phyloP scores from a whole-genome alignment of 1,284 basidiomycete species.

The Flammula alnicola region DNA sequence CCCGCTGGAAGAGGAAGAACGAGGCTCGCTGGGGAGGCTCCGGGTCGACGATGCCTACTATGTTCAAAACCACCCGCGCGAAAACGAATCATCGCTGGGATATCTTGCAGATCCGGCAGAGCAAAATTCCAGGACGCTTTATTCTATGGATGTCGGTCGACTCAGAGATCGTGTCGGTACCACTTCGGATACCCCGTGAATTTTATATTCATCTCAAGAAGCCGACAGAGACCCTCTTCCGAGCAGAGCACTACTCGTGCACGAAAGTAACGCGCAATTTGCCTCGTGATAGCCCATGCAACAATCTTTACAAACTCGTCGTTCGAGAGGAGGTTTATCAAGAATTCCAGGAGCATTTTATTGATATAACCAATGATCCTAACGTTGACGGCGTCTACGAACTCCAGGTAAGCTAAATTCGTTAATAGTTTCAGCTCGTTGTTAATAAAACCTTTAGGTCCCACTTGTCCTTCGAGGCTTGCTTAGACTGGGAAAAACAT shows the following conservation, averaged over 20 bases:
- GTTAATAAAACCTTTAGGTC: conserved; percentile 54
- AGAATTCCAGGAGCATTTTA: conserved; percentile 89
- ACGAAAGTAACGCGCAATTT: conserved; percentile 81
- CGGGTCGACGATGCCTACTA: conserved; percentile 61
- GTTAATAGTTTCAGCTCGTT: conserved; percentile 1
- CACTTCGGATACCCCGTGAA: conserved; percentile 86
- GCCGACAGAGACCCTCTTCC: conserved; percentile 68
- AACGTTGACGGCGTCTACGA: conserved; percentile 97
- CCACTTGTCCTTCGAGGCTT: conserved; percentile 87
- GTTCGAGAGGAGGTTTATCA: conserved; percentile 87
- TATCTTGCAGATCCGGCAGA: conserved; percentile 87
- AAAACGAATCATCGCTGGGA: conserved; percentile 87
- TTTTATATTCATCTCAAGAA: conserved; percentile 92
- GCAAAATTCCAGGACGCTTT: conserved; percentile 82
- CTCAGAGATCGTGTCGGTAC: conserved; percentile 77
- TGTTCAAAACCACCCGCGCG: conserved; percentile 78
- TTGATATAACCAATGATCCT: conserved; percentile 90
- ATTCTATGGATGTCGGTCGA: conserved; percentile 91
- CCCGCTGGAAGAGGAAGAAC: conserved; percentile 76
- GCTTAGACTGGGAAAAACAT: conserved; percentile 85
- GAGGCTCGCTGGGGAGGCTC: conserved; percentile 49
- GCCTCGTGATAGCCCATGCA: conserved; percentile 79
- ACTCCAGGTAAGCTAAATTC: conserved; percentile 66
- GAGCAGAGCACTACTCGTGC: conserved; percentile 68
- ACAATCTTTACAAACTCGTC: conserved; percentile 84